Base-by-base conservation (phyloP, 306 rosid species). In the Clitoria ternatea region DNA sequence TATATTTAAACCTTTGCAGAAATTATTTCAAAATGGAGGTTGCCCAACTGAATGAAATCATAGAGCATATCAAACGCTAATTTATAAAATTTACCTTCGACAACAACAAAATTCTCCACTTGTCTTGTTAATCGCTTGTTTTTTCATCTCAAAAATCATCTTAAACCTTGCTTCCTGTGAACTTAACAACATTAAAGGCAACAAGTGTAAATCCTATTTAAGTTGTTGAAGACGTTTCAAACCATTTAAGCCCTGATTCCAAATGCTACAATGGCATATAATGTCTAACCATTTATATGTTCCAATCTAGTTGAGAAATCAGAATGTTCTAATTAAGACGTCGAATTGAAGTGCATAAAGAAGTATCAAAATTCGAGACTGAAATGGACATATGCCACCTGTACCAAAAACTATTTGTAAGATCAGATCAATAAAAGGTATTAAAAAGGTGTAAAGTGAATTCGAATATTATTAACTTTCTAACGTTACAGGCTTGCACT, bases 401-500 rank as follows among this genome's bases (percentile, higher is more conserved):
- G 26, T 19, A n/a, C n/a, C n/a, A n/a, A n/a, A n/a, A n/a, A 19
- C 33, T 4, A 54, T 24, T 55, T 6, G 48, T n/a, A n/a, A n/a
- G n/a, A 49, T 2, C n/a, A 39, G 11, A 37, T 14, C 10, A 62
- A 33, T 4, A 17, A 4, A 4, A 30, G 36, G 35, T 22, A 69
- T 11, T 14, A 39, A 47, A 53, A 50, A 77, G 73, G 54, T 53
- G 48, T 4, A 7, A 42, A 40, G 37, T 9, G 5, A 53, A 78
- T 22, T 56, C 61, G 24, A 69, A 53, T 74, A 56, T 64, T 71
- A 80, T 73, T 73, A 71, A 75, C 66, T 45, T 68, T 72, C 71
- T 64, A 77, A 45, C 57, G 64, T 82, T 78, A 71, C 77, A 85
- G 86, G 84, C 85, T 81, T 81, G 86, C 85, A 84, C 84, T 77